These are phyloP conservation scores for Exophiala bonariae DNA, from an alignment of 2,329 filamentous ascomycete genomes.

Conservation along the genomic window DNA sequence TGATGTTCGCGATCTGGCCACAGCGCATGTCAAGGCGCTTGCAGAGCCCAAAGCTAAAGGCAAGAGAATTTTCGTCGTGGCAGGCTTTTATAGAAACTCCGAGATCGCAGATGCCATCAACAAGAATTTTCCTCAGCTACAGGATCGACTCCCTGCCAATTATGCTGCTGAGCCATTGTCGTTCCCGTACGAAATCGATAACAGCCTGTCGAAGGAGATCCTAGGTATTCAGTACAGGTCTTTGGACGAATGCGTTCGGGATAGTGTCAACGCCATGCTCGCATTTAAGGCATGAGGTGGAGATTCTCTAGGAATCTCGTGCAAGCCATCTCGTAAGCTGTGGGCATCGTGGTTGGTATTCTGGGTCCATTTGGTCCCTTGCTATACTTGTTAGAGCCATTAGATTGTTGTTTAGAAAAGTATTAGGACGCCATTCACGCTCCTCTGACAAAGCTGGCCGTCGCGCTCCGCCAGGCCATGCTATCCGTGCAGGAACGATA, in stretches of 20 bases:
- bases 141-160: slow-evolving; percentile 37
- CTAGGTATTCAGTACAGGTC: slow-evolving; percentile 41
- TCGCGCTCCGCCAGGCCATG: too few species aligned
- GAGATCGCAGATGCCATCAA: slow-evolving; percentile 9
- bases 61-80: slow-evolving; percentile 9
- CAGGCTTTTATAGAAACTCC: slow-evolving; percentile 5
- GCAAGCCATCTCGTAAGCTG: too few species aligned
- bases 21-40: slow-evolving; percentile 11
- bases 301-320: too few species aligned
- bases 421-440: too few species aligned
- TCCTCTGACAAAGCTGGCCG: too few species aligned
- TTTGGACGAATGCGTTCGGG: slow-evolving; percentile 37
- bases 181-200: slow-evolving; percentile 48
- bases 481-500: too few species aligned
- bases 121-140: slow-evolving; percentile 22
- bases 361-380: too few species aligned
- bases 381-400: too few species aligned
- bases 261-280: slow-evolving; percentile 41
- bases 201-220: slow-evolving; percentile 38
- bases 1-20: slow-evolving; percentile 16
- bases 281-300: too few species aligned
- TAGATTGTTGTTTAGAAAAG: too few species aligned
- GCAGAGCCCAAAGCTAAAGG: slow-evolving; percentile 8
- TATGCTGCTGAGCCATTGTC: slow-evolving; percentile 32
- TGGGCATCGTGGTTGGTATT: too few species aligned